Evolutionary conservation across 1,139 yeast genomes (phyloP).

Genomic region (Lodderomyces pseudojiufengensis): DNA sequence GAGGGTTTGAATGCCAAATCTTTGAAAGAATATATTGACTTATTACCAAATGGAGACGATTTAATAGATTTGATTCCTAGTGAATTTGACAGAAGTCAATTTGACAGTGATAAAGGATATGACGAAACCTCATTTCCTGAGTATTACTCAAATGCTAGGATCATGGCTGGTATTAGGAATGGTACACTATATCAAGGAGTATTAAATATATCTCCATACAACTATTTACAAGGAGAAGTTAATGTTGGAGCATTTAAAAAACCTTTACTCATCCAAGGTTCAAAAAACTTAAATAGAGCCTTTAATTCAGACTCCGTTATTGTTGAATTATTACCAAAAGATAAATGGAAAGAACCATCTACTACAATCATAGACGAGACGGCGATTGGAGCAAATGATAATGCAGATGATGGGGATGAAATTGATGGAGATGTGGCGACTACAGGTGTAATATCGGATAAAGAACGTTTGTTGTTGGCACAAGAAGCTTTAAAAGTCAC

Average conservation of each 20-base stretch:
- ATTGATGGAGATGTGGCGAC: conserved; percentile 30
- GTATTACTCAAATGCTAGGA: conserved; percentile 74
- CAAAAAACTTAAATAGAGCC: conserved; percentile 82
- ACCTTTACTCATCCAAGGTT: conserved; percentile 79
- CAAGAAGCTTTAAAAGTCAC: conserved; percentile 72
- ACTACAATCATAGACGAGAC: conserved; percentile 76
- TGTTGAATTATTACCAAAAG: conserved; percentile 81
- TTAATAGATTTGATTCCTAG: conserved; percentile 77
- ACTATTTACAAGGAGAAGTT: conserved; percentile 84
- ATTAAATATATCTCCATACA: conserved; percentile 77
- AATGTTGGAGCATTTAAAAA: conserved; percentile 70
- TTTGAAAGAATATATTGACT: conserved; percentile 63
- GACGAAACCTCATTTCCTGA: conserved; percentile 67
- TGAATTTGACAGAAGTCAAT: conserved; percentile 22
- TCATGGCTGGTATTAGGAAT: conserved; percentile 85
- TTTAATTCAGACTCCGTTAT: conserved; percentile 91
- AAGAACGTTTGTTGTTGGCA: conserved; percentile 69
- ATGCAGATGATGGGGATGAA: conserved; percentile 53
- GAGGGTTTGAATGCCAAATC: conserved; percentile 57
- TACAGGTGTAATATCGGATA: conserved; percentile 56
- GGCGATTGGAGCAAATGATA: conserved; percentile 55
- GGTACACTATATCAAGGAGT: conserved; percentile 87
- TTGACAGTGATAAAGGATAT: conserved; percentile 14
- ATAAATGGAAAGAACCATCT: conserved; percentile 87
- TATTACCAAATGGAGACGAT: conserved; percentile 70